A percentile compares a stretch with the other conserved stretches of the same genome.
Conservation (phyloP, 169 alveolate genomes). For the Hepatocystis sp. region DNA sequence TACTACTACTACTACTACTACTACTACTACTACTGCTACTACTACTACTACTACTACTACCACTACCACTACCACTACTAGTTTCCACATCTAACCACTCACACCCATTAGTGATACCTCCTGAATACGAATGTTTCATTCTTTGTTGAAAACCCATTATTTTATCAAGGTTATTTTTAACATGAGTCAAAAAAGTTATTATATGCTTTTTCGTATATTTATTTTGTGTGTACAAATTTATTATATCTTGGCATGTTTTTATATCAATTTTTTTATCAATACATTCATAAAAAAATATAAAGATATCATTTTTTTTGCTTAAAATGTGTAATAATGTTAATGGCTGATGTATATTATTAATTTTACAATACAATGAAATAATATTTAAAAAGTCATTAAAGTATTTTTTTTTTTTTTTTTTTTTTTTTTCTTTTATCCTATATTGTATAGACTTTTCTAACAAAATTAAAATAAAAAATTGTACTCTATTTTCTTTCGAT, state of each 20-base stretch:
- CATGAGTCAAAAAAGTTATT: constrained; percentile 25
- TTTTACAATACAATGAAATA: constrained; percentile 45
- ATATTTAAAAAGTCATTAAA: constrained; percentile 51
- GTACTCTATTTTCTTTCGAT: constrained; percentile 9
- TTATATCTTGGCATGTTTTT: constrained; percentile 54
- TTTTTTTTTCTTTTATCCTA: constrained; percentile 42
- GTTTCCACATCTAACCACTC: background rate
- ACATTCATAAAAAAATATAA: constrained; percentile 52
- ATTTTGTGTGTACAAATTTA: constrained; percentile 57
- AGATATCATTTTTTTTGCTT: constrained; percentile 59
- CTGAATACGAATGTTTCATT: background rate
- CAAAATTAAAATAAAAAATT: constrained; percentile 31
- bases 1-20: no score
- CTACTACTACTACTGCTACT: no score
- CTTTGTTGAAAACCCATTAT: constrained; percentile 20
- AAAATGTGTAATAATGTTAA: constrained; percentile 43
- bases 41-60: background rate
- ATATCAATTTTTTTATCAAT: constrained; percentile 64
- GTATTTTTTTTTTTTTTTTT: constrained; percentile 22
- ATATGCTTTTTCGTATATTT: constrained; percentile 49
- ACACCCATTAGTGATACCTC: no score
- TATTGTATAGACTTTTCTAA: constrained; percentile 57
- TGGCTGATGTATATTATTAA: constrained; percentile 63
- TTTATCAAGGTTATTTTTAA: constrained; percentile 1
- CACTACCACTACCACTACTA: background rate